These are phyloP conservation scores for Hermanozyma aechmeae DNA, from an alignment of 805 yeast genomes.

Conservation along the genomic window DNA sequence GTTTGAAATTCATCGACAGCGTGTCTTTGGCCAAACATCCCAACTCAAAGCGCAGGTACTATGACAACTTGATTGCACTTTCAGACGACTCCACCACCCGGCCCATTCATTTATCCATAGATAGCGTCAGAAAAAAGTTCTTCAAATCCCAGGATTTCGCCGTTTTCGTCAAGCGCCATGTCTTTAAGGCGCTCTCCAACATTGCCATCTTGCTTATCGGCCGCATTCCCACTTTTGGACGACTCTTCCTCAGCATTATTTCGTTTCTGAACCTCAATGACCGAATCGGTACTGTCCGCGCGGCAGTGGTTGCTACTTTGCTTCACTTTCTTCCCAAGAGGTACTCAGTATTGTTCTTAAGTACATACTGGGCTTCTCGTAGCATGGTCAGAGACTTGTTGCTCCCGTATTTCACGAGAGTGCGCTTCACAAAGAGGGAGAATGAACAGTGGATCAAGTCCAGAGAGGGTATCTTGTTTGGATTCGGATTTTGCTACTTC, in stretches of 20 bases:
- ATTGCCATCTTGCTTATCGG: conserved; percentile 23
- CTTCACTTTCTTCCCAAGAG: conserved; percentile 25
- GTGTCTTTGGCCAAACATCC: conserved; percentile 25
- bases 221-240: conserved; percentile 33
- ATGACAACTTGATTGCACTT: conserved; percentile 8
- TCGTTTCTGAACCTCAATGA: conserved; percentile 36
- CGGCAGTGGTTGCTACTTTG: conserved; percentile 26
- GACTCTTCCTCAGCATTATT: conserved; percentile 29
- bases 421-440: conserved; percentile 35
- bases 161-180: conserved; percentile 10
- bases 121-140: conserved; percentile 1
- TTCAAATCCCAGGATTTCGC: conserved; percentile 15
- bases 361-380: conserved; percentile 38
- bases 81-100: conserved; percentile 1
- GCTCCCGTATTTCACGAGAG: conserved; percentile 39
- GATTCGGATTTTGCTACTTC: conserved; percentile 43
- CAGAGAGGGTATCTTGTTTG: conserved; percentile 47
- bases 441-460: conserved; percentile 40
- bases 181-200: conserved; percentile 14
- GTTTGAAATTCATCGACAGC: conserved; percentile 30
- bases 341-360: conserved; percentile 26
- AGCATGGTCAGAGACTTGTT: conserved; percentile 38
- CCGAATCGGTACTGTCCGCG: conserved; percentile 38
- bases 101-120: background rate
- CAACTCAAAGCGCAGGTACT: conserved; percentile 9